Conservation (phyloP, 768 basidiomycete genomes). For the Amanita pseudoporphyria region DNA sequence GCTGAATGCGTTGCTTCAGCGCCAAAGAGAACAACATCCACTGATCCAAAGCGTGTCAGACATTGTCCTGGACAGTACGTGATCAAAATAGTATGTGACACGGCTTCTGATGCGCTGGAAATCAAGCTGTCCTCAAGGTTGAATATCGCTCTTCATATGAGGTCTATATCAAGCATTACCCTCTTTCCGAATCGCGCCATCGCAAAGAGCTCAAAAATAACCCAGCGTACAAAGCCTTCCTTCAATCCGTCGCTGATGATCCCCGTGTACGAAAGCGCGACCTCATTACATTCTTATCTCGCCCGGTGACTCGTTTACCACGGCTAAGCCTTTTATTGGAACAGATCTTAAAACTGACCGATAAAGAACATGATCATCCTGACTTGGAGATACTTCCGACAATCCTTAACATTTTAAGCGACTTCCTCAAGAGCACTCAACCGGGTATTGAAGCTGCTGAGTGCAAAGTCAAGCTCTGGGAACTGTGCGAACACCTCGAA, state of each 20-base stretch:
- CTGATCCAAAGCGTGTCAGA: constrained; percentile 77
- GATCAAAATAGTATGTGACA: background rate
- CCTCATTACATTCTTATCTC: constrained; percentile 70
- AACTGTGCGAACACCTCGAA: constrained; percentile 62
- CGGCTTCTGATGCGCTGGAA: constrained; percentile 17
- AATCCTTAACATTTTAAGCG: constrained; percentile 54
- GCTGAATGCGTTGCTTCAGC: constrained; percentile 61
- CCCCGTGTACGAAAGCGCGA: constrained; percentile 67
- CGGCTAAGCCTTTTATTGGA: constrained; percentile 69
- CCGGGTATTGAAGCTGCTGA: constrained; percentile 91
- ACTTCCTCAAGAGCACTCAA: constrained; percentile 76
- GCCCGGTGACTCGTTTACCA: constrained; percentile 85
- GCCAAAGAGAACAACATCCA: constrained; percentile 82
- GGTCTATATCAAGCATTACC: constrained; percentile 81
- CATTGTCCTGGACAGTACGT: constrained; percentile 71
- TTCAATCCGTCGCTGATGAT: constrained; percentile 51
- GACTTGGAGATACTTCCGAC: constrained; percentile 73
- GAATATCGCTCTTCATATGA: constrained; percentile 65
- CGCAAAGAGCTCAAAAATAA: constrained; percentile 68
- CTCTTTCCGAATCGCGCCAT: constrained; percentile 75
- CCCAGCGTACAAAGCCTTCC: constrained; percentile 53
- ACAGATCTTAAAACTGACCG: constrained; percentile 56
- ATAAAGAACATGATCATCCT: constrained; percentile 56
- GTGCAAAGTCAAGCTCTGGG: constrained; percentile 83
- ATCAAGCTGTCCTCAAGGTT: constrained; percentile 29